Base-by-base conservation (phyloP, 805 yeast species). In the Saccharomycopsis lassenensis region DNA sequence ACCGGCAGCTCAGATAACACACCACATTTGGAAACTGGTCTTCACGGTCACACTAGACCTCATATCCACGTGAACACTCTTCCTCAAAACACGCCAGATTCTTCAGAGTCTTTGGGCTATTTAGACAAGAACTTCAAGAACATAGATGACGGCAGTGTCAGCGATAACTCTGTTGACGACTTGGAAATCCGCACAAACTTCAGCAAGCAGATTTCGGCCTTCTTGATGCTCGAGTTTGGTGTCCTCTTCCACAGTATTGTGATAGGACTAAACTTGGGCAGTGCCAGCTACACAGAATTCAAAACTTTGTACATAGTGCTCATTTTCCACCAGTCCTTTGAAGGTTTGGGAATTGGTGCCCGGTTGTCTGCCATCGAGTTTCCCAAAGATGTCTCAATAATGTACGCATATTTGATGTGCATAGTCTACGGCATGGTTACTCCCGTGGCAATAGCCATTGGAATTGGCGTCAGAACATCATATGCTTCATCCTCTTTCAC, bases 271-370 rank as follows among this genome's bases (percentile, higher is more conserved):
- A 66, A 80, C 4, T 58, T 79, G 43, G 46, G 46, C 11, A 53
- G 76, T 7, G 63, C 91, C 4, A 91, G 87, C 33, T 36, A 34
- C 17, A 75, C 71, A 7, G 81, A 77, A 49, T 79, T 77, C 52
- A 62, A 58, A 29, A 66, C 81, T 4, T 60, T 80, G 31, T 79
- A 75, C 50, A 61, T 74, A 33, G 89, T 79, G 6, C 45, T 72
- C 27, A 71, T 76, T 4, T 80, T 79, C 65, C 89, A 80, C 56
- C 89, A 80, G 56, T 64, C 74, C 50, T 81, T 80, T 50, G 89
- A 80, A 60, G 89, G 89, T 45, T 63, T 80, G 36, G 89, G 89
- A 47, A 64, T 79, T 44, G 87, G 89, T 22, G 65, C 87, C 7
- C 67, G 91, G 52, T 56, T 77, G 32, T 72, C 81, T 1, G 63